These are phyloP conservation scores for Lasiosphaeria ovina DNA, from an alignment of 495 filamentous ascomycete species.

Conservation along the genomic window DNA sequence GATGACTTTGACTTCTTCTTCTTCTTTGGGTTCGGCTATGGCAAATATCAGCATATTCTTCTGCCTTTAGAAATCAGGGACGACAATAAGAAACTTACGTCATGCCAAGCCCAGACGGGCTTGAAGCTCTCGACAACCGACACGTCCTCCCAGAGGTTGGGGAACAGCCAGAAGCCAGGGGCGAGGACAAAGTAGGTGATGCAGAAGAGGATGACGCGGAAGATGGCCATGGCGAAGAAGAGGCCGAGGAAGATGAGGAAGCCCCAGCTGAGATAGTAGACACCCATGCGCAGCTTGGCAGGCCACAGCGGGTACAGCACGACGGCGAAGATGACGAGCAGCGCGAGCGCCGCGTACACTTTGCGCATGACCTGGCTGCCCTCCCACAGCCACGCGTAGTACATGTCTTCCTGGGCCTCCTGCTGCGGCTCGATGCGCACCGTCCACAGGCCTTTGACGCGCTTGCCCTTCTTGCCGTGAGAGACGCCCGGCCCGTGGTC, in stretches of 20 bases:
- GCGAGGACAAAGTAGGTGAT: slow-evolving; percentile 80
- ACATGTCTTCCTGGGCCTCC: slow-evolving; percentile 82
- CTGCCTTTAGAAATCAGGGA: background rate
- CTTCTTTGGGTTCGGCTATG: slow-evolving; percentile 46
- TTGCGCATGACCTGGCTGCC: slow-evolving; percentile 91
- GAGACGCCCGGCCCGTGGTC: slow-evolving; percentile 43
- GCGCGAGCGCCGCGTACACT: slow-evolving; percentile 78
- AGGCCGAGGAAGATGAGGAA: slow-evolving; percentile 87
- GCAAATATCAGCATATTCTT: no score
- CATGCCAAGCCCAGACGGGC: slow-evolving; percentile 97
- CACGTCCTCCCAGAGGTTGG: slow-evolving; percentile 97
- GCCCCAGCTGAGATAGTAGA: slow-evolving; percentile 96
- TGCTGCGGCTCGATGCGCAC: slow-evolving; percentile 97
- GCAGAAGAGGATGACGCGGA: slow-evolving; percentile 92
- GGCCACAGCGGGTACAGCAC: slow-evolving; percentile 98
- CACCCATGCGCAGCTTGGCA: slow-evolving; percentile 81
- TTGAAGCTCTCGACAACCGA: slow-evolving; percentile 97
- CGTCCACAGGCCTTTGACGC: slow-evolving; percentile 93
- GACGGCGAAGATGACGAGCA: slow-evolving; percentile 77
- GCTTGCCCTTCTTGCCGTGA: slow-evolving; percentile 67
- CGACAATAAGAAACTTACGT: slow-evolving; percentile 56
- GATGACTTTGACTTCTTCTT: slow-evolving; percentile 60
- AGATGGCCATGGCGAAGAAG: slow-evolving; percentile 97
- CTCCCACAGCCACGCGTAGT: slow-evolving; percentile 97
- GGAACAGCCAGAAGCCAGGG: slow-evolving; percentile 95